Conservation (phyloP, 257 asterid genomes). For the Plantago major region DNA sequence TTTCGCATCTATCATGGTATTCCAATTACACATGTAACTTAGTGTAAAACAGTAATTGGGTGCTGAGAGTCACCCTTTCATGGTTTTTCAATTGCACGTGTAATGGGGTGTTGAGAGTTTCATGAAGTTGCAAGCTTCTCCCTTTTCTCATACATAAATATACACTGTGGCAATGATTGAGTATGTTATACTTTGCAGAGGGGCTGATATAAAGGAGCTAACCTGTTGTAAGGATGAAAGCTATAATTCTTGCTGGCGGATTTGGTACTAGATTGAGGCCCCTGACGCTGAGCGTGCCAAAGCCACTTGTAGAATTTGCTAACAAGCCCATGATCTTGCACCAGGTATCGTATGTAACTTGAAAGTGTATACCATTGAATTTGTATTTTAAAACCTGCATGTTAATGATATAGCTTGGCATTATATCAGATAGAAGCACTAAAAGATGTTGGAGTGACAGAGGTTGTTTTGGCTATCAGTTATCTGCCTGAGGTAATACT, state of each 20-base stretch:
- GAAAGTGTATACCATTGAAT: not conserved
- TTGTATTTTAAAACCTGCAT: conserved; percentile 5
- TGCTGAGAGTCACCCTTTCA: no score
- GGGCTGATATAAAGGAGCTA: conserved; percentile 13
- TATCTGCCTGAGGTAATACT: conserved; percentile 87
- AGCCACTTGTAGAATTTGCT: conserved; percentile 92
- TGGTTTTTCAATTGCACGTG: conserved; percentile 33
- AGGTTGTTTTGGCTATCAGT: conserved; percentile 91
- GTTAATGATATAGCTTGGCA: conserved; percentile 16
- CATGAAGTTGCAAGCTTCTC: conserved; percentile 34
- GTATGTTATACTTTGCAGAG: conserved; percentile 13
- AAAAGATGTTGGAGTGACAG: conserved; percentile 85
- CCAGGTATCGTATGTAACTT: conserved; percentile 52
- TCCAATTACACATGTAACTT: no score
- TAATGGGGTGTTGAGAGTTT: conserved; percentile 33
- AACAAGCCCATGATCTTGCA: conserved; percentile 99
- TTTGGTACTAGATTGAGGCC: conserved; percentile 96
- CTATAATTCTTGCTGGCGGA: conserved; percentile 93
- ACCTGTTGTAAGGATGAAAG: conserved; percentile 66
- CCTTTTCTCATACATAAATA: conserved; percentile 27
- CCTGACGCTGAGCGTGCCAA: conserved; percentile 80
- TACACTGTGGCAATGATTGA: conserved; percentile 17
- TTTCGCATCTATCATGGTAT: no score
- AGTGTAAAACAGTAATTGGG: no score
- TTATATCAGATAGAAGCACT: conserved; percentile 79